Evolutionary conservation across 2,329 filamentous ascomycete genomes (phyloP).

Genomic region (Sphaerostilbella broomeana): DNA sequence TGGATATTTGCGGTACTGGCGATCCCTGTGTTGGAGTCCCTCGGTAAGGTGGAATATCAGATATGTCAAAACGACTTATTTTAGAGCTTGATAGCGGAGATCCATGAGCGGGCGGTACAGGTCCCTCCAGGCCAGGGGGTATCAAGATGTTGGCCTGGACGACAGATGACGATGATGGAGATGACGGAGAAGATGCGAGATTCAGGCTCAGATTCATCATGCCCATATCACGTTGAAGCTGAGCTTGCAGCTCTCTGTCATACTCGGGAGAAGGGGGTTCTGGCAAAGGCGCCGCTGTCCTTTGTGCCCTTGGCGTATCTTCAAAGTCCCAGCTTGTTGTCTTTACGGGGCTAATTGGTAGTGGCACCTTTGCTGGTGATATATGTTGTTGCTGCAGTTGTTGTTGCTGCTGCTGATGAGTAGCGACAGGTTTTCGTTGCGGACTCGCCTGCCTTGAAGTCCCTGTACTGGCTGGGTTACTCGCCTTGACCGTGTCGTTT

Average conservation of each 20-base stretch:
- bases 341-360: conserved; percentile 42
- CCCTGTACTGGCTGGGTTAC: conserved; percentile 34
- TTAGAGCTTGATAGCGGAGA: conserved; percentile 34
- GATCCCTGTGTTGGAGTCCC: conserved; percentile 29
- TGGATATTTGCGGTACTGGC: neutral
- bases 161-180: conserved; percentile 5
- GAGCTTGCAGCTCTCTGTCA: conserved; percentile 53
- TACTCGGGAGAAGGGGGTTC: conserved; percentile 51
- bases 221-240: conserved; percentile 57
- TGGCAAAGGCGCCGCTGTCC: conserved; percentile 41
- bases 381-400: conserved; percentile 14
- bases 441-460: conserved; percentile 54
- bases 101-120: conserved; percentile 30
- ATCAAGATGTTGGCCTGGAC: conserved; percentile 15
- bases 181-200: conserved; percentile 5
- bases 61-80: conserved; percentile 36
- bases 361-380: conserved; percentile 54
- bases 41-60: conserved; percentile 51
- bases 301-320: conserved; percentile 43
- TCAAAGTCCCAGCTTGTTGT: conserved; percentile 25
- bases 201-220: conserved; percentile 43
- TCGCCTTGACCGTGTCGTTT: conserved; percentile 51
- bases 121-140: conserved; percentile 20
- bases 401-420: neutral
- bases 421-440: conserved; percentile 48